Evolutionary conservation across 371 early-diverging fungal species (phyloP).

Genomic region (Mucor indicus): DNA sequence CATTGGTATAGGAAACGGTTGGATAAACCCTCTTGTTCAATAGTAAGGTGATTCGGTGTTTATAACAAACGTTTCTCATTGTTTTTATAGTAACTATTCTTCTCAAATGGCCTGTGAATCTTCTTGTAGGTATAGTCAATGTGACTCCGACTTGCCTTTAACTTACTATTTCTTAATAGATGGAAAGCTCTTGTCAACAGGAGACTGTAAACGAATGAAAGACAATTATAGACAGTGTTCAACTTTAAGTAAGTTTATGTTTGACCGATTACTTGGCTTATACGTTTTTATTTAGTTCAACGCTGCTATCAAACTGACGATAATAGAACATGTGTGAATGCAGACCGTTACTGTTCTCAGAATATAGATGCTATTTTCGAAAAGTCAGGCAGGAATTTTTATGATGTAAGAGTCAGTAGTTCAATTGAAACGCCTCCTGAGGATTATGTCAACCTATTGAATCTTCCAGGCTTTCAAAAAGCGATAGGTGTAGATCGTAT

Average conservation of each 20-base stretch:
- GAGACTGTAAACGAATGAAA: slow-evolving; percentile 7
- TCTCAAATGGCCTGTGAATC: slow-evolving; percentile 27
- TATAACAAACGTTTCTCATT: background rate
- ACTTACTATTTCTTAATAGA: slow-evolving; percentile 8
- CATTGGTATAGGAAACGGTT: slow-evolving; percentile 30
- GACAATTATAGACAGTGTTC: slow-evolving; percentile 3
- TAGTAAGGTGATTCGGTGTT: slow-evolving; percentile 7
- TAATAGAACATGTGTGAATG: slow-evolving; percentile 4
- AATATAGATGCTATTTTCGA: slow-evolving; percentile 14
- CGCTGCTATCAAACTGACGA: slow-evolving; percentile 13
- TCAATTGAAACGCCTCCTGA: background rate
- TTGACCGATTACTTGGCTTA: too few relatives aligned
- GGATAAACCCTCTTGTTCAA: slow-evolving; percentile 25
- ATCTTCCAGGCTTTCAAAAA: background rate
- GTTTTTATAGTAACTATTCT: slow-evolving; percentile 12
- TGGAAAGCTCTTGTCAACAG: slow-evolving; percentile 6
- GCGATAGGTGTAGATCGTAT: slow-evolving; percentile 8
- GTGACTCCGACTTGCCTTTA: too few relatives aligned
- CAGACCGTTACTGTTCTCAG: slow-evolving; percentile 11
- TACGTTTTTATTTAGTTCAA: too few relatives aligned
- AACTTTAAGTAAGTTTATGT: slow-evolving; percentile 8
- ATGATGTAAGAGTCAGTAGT: slow-evolving; percentile 12
- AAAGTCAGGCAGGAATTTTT: slow-evolving; percentile 9
- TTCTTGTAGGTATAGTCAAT: slow-evolving; percentile 19
- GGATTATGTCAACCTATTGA: slow-evolving; percentile 15